phyloP scores from a whole-genome alignment of 129 eudicot genomes.

The Tagetes erecta region DNA sequence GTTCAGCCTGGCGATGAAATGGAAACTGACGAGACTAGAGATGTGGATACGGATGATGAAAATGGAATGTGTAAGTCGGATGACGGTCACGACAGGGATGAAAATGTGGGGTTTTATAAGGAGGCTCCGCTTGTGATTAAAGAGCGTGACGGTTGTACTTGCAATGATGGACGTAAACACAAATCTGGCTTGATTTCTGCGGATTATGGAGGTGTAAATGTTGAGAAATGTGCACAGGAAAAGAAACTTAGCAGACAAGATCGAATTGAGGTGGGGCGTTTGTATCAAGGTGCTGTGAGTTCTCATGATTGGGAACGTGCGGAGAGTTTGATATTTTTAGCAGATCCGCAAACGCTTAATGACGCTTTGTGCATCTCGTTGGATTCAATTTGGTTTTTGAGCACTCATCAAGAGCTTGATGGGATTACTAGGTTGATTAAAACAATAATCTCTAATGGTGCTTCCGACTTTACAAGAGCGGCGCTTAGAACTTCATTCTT shows the following conservation, averaged over 20 bases:
- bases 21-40: conserved; percentile 51
- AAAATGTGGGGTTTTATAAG: conserved; percentile 69
- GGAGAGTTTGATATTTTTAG: conserved; percentile 66
- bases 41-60: conserved; percentile 32
- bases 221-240: conserved; percentile 43
- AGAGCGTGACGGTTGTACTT: conserved; percentile 44
- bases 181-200: conserved; percentile 50
- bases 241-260: conserved; percentile 87
- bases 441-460: conserved; percentile 79
- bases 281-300: conserved; percentile 92
- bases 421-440: conserved; percentile 76
- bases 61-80: conserved; percentile 28
- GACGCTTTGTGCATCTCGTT: conserved; percentile 90
- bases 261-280: conserved; percentile 78
- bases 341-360: conserved; percentile 85
- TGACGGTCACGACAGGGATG: conserved; percentile 35
- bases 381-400: conserved; percentile 89
- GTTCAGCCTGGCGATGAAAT: conserved; percentile 53
- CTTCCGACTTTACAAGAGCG: conserved; percentile 90
- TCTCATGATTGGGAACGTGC: conserved; percentile 90
- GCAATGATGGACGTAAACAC: conserved; percentile 59
- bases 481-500: conserved; percentile 93
- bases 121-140: conserved; percentile 61
- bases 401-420: conserved; percentile 62
- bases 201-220: conserved; percentile 41